A percentile compares a stretch with the other conserved stretches of the same genome.
Conservation (phyloP, 1,284 basidiomycete genomes). For the Cutaneotrichosporon dermatis region DNA sequence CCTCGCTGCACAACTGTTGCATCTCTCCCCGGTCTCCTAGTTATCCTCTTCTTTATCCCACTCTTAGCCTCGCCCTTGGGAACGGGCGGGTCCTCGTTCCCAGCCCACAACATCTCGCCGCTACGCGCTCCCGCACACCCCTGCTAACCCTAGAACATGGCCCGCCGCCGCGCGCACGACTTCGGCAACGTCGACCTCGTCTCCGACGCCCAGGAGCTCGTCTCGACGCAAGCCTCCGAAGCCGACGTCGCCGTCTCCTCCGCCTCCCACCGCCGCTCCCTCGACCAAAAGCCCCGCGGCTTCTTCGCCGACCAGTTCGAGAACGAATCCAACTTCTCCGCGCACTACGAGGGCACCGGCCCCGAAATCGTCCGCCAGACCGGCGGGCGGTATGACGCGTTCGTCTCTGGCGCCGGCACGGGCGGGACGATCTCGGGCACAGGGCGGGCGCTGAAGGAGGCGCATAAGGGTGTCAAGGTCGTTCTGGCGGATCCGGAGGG, state of each 20-base stretch:
- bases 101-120: background rate
- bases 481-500: conserved; percentile 85
- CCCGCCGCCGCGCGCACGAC: conserved; percentile 65
- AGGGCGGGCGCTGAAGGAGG: conserved; percentile 65
- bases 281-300: conserved; percentile 35
- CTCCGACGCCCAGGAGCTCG: conserved; percentile 33
- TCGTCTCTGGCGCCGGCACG: conserved; percentile 93
- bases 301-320: conserved; percentile 93
- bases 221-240: conserved; percentile 58
- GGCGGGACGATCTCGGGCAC: conserved; percentile 91
- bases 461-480: conserved; percentile 56
- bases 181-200: conserved; percentile 58
- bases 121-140: no score
- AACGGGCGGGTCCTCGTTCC: no score
- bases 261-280: conserved; percentile 7
- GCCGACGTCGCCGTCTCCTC: conserved; percentile 46
- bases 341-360: conserved; percentile 85
- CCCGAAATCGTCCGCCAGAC: conserved; percentile 96
- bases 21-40: no score
- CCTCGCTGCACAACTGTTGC: no score
- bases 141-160: conserved; percentile 62
- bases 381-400: conserved; percentile 73
- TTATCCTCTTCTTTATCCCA: no score
- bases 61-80: no score
- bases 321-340: conserved; percentile 84